Evolutionary conservation across 148 eudicot genomes (phyloP), one percentile per base, ranked within the genome.

Genomic region (Cornus kousa): DNA sequence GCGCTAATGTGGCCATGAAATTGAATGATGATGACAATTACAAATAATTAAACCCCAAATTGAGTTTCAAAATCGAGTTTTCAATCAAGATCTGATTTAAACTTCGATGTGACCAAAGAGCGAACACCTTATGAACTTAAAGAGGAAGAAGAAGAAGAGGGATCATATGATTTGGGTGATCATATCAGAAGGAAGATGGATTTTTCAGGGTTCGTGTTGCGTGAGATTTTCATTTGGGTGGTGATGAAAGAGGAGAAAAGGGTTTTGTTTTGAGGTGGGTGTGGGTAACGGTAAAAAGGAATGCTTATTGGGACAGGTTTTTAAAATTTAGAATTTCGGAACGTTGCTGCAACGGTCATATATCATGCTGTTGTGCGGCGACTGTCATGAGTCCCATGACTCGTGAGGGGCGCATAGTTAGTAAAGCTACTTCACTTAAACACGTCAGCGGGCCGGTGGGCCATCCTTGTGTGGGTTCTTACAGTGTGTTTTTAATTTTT

Each of bases 261-360:
- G 48, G 19, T 40, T 32, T 22, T 74, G 50, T 22, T 77, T 37
- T 48, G 74, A 48, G 73, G 71, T 55, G 72, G 75, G 60, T 66
- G 74, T 31, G 37, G 43, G 81, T 67, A 87, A 80, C 87, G 89
- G 87, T 85, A 79, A 79, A 76, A 20, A 69, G 70, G 43, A 65
- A 46, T 70, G 43, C 74, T 35, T 67, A 76, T 68, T 69, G 69
- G 69, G 40, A 37, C 14, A 13, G 5, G 48, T 39, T 87, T 85
- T 74, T 74, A 81, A 81, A 72, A 86, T 70, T 81, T 59, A 22
- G 6, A 19, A 17, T 75, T 70, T 87, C 78, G 68, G 88, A 88
- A 87, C 93, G 90, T 88, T 89, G 87, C 4, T 66, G 79, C 86
- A 92, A 90, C 93, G 97, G 97, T 90, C 92, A 85, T 81, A 84